These are phyloP conservation scores for Canavalia ensiformis DNA, from an alignment of 306 rosid genomes.

Conservation along the genomic window DNA sequence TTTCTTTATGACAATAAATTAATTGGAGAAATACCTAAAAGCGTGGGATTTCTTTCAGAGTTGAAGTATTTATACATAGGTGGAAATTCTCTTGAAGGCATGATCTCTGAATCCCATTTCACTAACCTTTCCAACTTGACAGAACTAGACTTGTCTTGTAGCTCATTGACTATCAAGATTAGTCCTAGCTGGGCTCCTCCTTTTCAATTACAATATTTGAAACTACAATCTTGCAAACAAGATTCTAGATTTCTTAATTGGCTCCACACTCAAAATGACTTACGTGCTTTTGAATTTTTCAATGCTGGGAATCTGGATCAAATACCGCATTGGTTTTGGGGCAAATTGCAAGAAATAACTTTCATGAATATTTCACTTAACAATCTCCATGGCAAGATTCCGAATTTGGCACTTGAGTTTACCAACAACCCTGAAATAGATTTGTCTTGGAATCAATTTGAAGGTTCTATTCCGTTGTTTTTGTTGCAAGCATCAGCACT, in stretches of 20 bases:
- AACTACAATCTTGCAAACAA: not conserved
- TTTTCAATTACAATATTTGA: not conserved
- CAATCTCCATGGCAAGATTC: conserved; percentile 4
- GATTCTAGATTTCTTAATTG: conserved; percentile 9
- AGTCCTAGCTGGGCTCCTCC: conserved; percentile 37
- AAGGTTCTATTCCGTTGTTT: conserved; percentile 26
- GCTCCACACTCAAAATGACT: conserved; percentile 9
- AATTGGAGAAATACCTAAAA: no score
- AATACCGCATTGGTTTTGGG: conserved; percentile 33
- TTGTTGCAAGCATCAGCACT: not conserved
- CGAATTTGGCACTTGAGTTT: not conserved
- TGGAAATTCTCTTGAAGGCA: not conserved
- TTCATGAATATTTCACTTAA: not conserved
- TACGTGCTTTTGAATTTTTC: rapidly evolving
- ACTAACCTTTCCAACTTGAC: conserved; percentile 8
- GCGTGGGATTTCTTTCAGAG: no score
- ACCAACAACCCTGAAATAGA: not conserved
- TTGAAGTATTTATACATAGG: no score
- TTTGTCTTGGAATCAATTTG: conserved; percentile 28
- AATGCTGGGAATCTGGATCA: not conserved
- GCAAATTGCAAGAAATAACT: not conserved
- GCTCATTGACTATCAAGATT: not conserved
- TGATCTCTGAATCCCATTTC: conserved; percentile 2
- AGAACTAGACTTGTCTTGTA: rapidly evolving
- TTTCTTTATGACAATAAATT: no score